Conservation (phyloP, 2,329 filamentous ascomycete species). For the Phialemoniopsis sp. region DNA sequence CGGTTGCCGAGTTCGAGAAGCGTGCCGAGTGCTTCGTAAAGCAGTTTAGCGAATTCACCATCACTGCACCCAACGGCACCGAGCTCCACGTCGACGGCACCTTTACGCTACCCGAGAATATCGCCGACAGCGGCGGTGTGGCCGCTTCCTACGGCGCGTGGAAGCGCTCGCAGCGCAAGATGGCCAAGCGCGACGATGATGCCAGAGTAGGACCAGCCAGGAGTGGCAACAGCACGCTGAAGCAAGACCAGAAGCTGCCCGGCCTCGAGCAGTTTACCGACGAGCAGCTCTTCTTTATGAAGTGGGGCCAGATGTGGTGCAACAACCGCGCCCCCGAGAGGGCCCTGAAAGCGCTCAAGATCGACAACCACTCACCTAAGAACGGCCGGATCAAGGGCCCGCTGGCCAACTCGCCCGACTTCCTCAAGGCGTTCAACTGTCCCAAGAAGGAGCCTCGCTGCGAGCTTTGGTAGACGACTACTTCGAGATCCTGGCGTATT, state of each 20-base stretch:
- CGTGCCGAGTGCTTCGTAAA: constrained; percentile 58
- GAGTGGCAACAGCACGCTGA: constrained; percentile 17
- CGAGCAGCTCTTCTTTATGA: constrained; percentile 67
- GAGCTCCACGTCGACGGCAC: constrained; percentile 56
- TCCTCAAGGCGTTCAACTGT: constrained; percentile 65
- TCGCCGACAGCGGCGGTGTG: constrained; percentile 62
- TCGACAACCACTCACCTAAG: constrained; percentile 62
- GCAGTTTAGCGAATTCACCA: constrained; percentile 55
- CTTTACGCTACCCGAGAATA: constrained; percentile 62
- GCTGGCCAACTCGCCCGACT: constrained; percentile 63
- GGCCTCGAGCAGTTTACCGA: constrained; percentile 59
- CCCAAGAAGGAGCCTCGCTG: constrained; percentile 61
- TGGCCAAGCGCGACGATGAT: no score
- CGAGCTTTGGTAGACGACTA: constrained; percentile 65
- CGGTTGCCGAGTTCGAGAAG: constrained; percentile 51
- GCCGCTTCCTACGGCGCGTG: constrained; percentile 56
- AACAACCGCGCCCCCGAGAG: constrained; percentile 56
- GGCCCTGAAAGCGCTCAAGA: constrained; percentile 53
- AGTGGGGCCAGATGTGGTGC: constrained; percentile 64
- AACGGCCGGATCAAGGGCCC: constrained; percentile 59
- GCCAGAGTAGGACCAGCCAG: no score
- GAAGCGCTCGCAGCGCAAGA: constrained; percentile 27
- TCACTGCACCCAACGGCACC: constrained; percentile 48
- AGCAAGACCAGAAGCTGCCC: constrained; percentile 50
- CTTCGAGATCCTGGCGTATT: no score